A percentile compares a stretch with the other conserved stretches of the same genome.
These are phyloP conservation scores for Clonostachys rhizophaga DNA, from an alignment of 2,329 filamentous ascomycete species.

Conservation along the genomic window DNA sequence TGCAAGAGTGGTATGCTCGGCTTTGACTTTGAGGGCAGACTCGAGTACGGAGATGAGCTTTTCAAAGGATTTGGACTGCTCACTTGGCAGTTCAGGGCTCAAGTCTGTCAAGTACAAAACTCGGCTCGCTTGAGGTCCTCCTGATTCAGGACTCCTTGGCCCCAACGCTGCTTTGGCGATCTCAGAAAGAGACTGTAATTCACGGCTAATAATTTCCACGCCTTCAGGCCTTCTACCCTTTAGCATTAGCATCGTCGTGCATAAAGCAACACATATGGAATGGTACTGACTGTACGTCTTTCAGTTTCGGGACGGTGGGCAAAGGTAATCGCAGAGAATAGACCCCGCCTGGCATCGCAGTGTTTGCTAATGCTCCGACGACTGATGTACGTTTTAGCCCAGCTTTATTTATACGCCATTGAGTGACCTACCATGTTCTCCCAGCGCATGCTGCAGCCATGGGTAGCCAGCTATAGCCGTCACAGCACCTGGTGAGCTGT, in stretches of 20 bases:
- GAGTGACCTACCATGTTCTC: conserved; percentile 15
- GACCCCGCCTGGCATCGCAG: conserved; percentile 15
- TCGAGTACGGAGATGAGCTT: conserved; percentile 17
- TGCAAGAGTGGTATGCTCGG: conserved; percentile 8
- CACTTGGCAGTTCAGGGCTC: not conserved
- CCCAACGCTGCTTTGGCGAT: too few relatives aligned
- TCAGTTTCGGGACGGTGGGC: not conserved
- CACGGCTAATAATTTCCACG: too few relatives aligned
- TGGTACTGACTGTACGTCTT: conserved; percentile 4
- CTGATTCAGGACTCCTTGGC: too few relatives aligned
- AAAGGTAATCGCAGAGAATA: conserved; percentile 19
- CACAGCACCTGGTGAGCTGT: conserved; percentile 30
- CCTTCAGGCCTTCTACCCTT: too few relatives aligned
- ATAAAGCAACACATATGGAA: conserved; percentile 4
- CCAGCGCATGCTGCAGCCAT: conserved; percentile 32
- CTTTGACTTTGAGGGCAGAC: conserved; percentile 8
- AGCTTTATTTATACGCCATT: too few relatives aligned
- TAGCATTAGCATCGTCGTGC: conserved; percentile 4
- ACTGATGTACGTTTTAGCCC: not conserved
- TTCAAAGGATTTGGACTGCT: conserved; percentile 5
- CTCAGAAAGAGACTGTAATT: too few relatives aligned
- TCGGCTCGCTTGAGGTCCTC: too few relatives aligned
- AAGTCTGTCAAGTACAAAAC: conserved; percentile 17
- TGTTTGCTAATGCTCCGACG: conserved; percentile 11
- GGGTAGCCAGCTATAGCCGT: conserved; percentile 29